Base-by-base conservation (phyloP, 768 basidiomycete genomes). In the Tremella fuciformis region DNA sequence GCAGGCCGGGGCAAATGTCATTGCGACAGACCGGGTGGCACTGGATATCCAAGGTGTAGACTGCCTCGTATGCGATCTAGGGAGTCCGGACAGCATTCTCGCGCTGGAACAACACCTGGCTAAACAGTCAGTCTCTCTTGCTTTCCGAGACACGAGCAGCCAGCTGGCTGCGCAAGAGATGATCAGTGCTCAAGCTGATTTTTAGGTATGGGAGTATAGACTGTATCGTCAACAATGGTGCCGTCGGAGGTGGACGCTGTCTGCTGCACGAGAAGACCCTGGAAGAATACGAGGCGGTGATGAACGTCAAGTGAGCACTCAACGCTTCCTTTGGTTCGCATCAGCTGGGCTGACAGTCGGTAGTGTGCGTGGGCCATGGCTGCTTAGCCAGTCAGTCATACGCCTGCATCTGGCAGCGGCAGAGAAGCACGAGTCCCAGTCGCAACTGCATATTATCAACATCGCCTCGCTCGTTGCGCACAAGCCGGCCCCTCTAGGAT, bases 261-360 rank as follows among this genome's bases (percentile, higher is more conserved):
- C n/a, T 24, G 6, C 39, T 58, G 25, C 60, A 57, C 38, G 51
- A 62, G 25, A 62, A 62, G 37, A 19, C 60, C 1, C 24, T 44
- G 26, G 37, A 53, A 38, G 58, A 68, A 40, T 55, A 57, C 25
- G 57, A 56, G 19, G 60, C 59, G 19, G 65, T 64, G 39, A 62
- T 61, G 59, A 48, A 40, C 37, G 63, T 66, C 56, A 70, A 70
- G 67, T 69, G 57, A 59, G 64, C 62, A 11, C 26, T 48, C 22
- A 24, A 24, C n/a, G 22, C 19, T 25, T 16, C n/a, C 40, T 34
- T 11, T 18, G 26, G 9, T 9, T 15, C 15, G 42, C 1, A 6
- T 29, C 25, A 3, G 24, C 25, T 13, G 1, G 2, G 29, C 57
- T 58, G 57, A 58, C 18, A 13, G 8, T 7, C 21, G 24, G 4